Evolutionary conservation across 2,329 filamentous ascomycete genomes (phyloP), one percentile per base, ranked within the genome.

Genomic region (Diaporthe capsici): DNA sequence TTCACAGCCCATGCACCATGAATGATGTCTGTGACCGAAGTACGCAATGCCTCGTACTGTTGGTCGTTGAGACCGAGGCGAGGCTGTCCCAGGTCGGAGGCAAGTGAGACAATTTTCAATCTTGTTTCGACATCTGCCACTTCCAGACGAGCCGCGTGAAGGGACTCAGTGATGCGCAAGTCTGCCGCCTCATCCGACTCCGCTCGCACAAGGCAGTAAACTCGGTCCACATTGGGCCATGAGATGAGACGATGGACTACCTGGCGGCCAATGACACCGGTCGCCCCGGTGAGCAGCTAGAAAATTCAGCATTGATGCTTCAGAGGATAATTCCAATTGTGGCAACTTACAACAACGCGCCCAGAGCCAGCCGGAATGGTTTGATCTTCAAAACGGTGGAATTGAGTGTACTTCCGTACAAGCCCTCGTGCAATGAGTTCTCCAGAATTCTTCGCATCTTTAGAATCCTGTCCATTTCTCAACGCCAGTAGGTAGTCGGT

Each of bases 201-300:
- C 31, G 72, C 67, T 63, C 88, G 85, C 10, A 89, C 87, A 15
- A 90, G 83, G 72, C 85, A 86, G 84, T 87, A 90, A 0, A 90
- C 84, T 3, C 82, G 82, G 37, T 84, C 84, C 25, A 94, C 86
- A 47, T 91, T 90, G 7, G 90, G 87, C 44, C 89, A 86, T 1
- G 89, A 86, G 4, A 90, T 88, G 1, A 93, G 85, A 17, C 92
- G 87, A 0, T 89, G 87, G 3, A 91, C 84, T 0, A 91, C 82
- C 72, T 92, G 90, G 0, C 90, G 87, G 4, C 92, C 92, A 0
- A 93, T 84, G 6, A 89, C 89, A 0, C 92, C 92, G 0, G 92
- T 93, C 0, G 88, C 88, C 12, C 92, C 92, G 2, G 91, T 93
- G 13, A 93, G 31, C 15, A 68, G 31, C 63, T 68, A 37, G 82